Conservation (phyloP, 352 stramenopile genomes). For the Sclerospora graminicola region DNA sequence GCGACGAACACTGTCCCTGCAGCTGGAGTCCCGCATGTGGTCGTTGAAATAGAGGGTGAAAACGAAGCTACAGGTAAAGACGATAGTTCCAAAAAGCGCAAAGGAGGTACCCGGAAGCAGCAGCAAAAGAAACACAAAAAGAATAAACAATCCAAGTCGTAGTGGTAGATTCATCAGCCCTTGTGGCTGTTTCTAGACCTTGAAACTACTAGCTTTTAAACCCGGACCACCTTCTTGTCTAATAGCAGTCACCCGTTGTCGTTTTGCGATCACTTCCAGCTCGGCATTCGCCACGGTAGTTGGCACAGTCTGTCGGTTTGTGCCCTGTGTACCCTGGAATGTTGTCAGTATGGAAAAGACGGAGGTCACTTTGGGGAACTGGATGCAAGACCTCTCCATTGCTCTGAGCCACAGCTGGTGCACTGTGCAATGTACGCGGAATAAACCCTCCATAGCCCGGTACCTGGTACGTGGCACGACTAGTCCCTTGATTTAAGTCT, state of each 20-base stretch:
- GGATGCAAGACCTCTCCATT: no score
- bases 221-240: background rate
- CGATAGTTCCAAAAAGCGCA: constrained; percentile 16
- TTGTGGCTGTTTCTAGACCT: background rate
- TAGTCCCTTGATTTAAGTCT: constrained; percentile 61
- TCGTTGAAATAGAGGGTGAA: constrained; percentile 53
- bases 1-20: constrained; percentile 6
- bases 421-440: constrained; percentile 43
- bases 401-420: constrained; percentile 41
- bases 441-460: constrained; percentile 73
- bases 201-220: background rate
- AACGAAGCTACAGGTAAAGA: constrained; percentile 9
- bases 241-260: constrained; percentile 54
- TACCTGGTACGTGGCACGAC: constrained; percentile 69
- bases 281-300: no score
- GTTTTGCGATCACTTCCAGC: constrained; percentile 45
- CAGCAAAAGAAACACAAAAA: constrained; percentile 20
- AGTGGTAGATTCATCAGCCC: constrained; percentile 9
- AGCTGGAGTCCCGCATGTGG: constrained; percentile 38
- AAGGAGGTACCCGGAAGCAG: constrained; percentile 1
- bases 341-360: constrained; percentile 77
- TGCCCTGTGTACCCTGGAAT: constrained; percentile 76
- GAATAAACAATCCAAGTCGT: constrained; percentile 19
- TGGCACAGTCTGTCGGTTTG: constrained; percentile 65
- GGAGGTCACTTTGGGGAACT: constrained; percentile 31